phyloP scores from a whole-genome alignment of 768 basidiomycete species.

The Suillus plorans region DNA sequence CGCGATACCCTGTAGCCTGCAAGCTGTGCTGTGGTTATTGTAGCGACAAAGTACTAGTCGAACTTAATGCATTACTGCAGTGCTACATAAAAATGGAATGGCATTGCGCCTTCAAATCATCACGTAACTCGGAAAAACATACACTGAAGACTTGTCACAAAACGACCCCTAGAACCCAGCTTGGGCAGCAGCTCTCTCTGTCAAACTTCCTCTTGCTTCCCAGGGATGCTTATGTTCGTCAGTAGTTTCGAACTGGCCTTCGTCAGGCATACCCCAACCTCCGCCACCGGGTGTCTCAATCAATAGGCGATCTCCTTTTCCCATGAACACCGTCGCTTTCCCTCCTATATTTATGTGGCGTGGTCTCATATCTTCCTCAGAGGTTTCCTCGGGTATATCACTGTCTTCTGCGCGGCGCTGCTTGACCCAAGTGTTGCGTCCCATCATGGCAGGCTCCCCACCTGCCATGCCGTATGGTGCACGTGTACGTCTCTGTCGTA shows the following conservation, averaged over 20 bases:
- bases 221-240: constrained; percentile 42
- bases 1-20: too few relatives aligned
- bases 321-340: constrained; percentile 86
- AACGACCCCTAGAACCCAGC: constrained; percentile 48
- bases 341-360: constrained; percentile 85
- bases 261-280: constrained; percentile 62
- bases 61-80: neutral
- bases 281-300: constrained; percentile 93
- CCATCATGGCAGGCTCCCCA: constrained; percentile 67
- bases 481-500: constrained; percentile 69
- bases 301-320: constrained; percentile 76
- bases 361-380: constrained; percentile 31
- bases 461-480: constrained; percentile 88
- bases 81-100: neutral
- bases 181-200: constrained; percentile 61
- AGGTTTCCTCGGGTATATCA: constrained; percentile 48
- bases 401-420: constrained; percentile 63
- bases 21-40: too few relatives aligned
- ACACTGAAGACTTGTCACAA: neutral
- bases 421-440: constrained; percentile 89
- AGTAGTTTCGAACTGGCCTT: constrained; percentile 12
- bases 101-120: neutral
- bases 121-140: neutral
- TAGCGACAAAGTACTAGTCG: neutral
- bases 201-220: constrained; percentile 73